Percentiles rank a stretch among this genome's conserved stretches.
phyloP scores from a whole-genome alignment of 495 filamentous ascomycete species.

The Trypethelium eluteriae region DNA sequence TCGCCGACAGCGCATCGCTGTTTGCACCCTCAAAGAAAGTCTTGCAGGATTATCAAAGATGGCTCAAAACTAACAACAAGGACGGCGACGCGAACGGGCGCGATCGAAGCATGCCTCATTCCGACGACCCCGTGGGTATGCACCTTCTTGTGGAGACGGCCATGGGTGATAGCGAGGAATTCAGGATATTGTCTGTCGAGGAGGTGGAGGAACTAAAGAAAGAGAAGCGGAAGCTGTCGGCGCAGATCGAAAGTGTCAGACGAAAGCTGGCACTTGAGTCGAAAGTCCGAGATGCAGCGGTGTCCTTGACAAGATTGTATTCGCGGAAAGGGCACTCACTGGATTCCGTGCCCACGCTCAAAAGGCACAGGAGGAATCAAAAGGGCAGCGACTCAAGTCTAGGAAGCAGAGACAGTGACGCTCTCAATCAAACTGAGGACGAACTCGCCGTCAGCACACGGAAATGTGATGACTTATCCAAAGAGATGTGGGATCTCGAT shows the following conservation, averaged over 20 bases:
- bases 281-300: conserved; percentile 87
- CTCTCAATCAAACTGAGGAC: conserved; percentile 56
- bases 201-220: conserved; percentile 89
- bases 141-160: conserved; percentile 93
- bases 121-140: conserved; percentile 53
- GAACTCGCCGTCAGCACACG: conserved; percentile 65
- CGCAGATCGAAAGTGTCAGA: conserved; percentile 69
- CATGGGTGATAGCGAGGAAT: conserved; percentile 73
- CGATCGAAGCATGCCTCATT: background rate
- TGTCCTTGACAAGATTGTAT: conserved; percentile 73
- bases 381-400: conserved; percentile 37
- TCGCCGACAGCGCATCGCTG: background rate
- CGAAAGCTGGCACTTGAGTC: conserved; percentile 82
- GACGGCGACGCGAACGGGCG: background rate
- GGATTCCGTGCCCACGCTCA: conserved; percentile 6
- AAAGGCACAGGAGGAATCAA: conserved; percentile 45
- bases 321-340: conserved; percentile 26
- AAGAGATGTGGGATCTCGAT: conserved; percentile 71
- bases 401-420: conserved; percentile 28
- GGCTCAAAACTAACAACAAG: background rate
- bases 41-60: conserved; percentile 5
- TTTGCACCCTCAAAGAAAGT: conserved; percentile 3
- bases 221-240: conserved; percentile 58
- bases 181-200: conserved; percentile 77
- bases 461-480: conserved; percentile 77